Percentiles rank a stretch among this genome's conserved stretches.
These are phyloP conservation scores for Salicornia ramosissima DNA, from an alignment of 148 eudicot genomes.

Conservation along the genomic window DNA sequence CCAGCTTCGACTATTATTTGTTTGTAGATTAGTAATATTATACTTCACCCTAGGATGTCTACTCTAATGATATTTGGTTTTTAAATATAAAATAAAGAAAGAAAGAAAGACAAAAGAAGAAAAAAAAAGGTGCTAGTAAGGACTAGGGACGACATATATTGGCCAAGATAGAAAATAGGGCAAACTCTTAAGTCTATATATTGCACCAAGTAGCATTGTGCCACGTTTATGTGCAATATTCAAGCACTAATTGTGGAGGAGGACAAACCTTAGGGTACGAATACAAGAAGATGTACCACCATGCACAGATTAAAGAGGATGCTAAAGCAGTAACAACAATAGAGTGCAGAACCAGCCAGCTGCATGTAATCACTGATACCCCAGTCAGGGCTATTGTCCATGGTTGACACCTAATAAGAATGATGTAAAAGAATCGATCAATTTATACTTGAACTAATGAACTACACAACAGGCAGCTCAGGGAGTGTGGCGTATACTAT, in stretches of 20 bases:
- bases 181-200: neutral
- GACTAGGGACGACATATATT: neutral
- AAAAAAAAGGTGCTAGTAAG: neutral
- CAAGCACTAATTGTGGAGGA: neutral
- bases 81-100: neutral
- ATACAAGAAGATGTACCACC: conserved; percentile 97
- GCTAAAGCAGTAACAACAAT: conserved; percentile 45
- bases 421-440: neutral
- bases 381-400: conserved; percentile 90
- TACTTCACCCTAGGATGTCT: neutral
- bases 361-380: conserved; percentile 39
- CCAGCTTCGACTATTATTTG: neutral
- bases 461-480: neutral
- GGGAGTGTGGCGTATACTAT: too few relatives aligned
- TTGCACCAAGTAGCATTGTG: neutral
- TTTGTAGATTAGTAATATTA: neutral
- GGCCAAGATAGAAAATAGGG: neutral
- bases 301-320: conserved; percentile 45
- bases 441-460: neutral
- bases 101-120: too few relatives aligned
- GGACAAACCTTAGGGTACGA: conserved; percentile 79
- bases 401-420: conserved; percentile 79
- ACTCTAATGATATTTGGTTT: neutral
- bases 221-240: neutral
- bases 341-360: conserved; percentile 81